Base-by-base conservation (phyloP, 352 stramenopile species). In the Phytophthora niederhauseri region DNA sequence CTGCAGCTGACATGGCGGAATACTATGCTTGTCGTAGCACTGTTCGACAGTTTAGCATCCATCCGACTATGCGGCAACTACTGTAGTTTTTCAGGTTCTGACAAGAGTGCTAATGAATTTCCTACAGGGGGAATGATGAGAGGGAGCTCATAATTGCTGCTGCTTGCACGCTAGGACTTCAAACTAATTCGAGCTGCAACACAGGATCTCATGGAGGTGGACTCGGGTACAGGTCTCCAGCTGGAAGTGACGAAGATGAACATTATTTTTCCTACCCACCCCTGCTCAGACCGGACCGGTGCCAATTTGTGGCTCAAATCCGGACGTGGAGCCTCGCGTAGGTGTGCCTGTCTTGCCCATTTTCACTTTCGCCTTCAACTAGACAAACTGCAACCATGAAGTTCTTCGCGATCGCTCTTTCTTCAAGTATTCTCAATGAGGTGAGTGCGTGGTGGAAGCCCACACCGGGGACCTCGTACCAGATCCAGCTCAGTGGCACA, bases 401-500 rank as follows among this genome's bases (percentile, higher is more conserved):
- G 24, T 3, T 26, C 24, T 26, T 26, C 24, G 24, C 4, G 4
- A 26, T 26, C 24, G 24, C 24, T 26, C 24, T 26, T 26, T 26
- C 24, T 26, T 26, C 24, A 26, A 3, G 24, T 26, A 2, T 26
- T 26, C 24, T 26, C 24, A 46, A 46, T 11, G 43, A 12, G 15
- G 46, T 11, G 0, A 5, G 50, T 19, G 56, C 56, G 2, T 84
- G 73, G 73, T 84, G 76, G 73, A 71, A 79, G 58, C 76, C 73
- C 5, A 75, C 64, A n/a, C 73, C 76, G 0, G 71, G 68, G n/a
- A 78, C 72, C 2, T 76, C 75, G 26, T 80, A 80, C 59, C 64
- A 81, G 55, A 83, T 79, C 57, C 75, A 82, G 20, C 72, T 82
- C 48, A 72, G 14, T 6, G 77, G 73, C 17, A 66, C 46, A 2